Percentiles rank a stretch among this genome's conserved stretches.
phyloP scores from a whole-genome alignment of 2,329 filamentous ascomycete species.

The Cladosporium austrohemisphaericum region DNA sequence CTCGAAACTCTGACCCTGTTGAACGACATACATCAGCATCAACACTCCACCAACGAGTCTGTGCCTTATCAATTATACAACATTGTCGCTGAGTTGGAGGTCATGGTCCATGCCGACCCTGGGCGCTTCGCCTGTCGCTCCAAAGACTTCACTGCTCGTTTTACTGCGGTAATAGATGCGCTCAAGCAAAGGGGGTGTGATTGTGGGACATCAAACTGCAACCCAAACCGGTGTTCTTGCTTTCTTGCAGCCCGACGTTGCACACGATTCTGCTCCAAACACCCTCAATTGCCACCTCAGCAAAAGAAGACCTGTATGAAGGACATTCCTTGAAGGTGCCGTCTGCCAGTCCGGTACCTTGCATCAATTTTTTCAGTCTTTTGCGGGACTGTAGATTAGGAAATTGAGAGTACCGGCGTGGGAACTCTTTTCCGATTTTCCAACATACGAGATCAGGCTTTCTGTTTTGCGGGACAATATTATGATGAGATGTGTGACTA shows the following conservation, averaged over 20 bases:
- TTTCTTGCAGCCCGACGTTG: background rate
- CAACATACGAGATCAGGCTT: no score
- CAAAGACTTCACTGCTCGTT: background rate
- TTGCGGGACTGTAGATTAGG: no score
- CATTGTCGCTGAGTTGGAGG: background rate
- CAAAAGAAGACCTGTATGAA: background rate
- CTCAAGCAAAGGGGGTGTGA: background rate
- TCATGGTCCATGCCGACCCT: background rate
- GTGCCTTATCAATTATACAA: background rate
- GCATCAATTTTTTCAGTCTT: no score
- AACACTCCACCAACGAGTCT: constrained; percentile 4
- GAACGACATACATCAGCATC: background rate
- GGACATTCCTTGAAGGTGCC: no score
- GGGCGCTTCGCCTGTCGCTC: background rate
- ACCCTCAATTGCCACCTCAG: background rate
- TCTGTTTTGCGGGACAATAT: no score
- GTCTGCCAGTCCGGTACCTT: no score
- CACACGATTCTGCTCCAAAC: constrained; percentile 1
- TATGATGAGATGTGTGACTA: no score
- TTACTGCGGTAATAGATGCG: background rate
- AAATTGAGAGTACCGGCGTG: no score
- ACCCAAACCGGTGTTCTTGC: background rate
- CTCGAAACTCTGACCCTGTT: background rate
- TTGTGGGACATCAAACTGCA: background rate
- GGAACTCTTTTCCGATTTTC: no score